phyloP scores from a whole-genome alignment of 2,329 filamentous ascomycete genomes.

The Helicocarpus griseus region DNA sequence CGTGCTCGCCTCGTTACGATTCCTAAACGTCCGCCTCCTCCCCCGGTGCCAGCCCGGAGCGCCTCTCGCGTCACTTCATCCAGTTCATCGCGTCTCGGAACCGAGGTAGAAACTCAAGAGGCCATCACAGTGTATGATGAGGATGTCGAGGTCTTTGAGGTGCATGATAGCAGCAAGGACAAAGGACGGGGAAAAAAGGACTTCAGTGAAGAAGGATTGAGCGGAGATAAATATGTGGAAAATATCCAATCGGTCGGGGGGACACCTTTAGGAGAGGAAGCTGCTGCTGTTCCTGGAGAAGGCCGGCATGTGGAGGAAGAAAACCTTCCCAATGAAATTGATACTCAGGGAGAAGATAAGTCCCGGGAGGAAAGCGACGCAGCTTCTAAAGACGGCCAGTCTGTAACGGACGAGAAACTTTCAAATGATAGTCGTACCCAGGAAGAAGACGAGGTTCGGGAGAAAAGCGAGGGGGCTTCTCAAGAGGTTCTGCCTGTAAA shows the following conservation, averaged over 20 bases:
- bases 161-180: conserved; percentile 44
- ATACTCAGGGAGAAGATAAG: too few species aligned
- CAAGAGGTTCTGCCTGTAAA: too few species aligned
- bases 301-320: too few species aligned
- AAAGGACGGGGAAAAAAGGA: conserved; percentile 18
- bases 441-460: too few species aligned
- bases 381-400: too few species aligned
- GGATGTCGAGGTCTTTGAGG: conserved; percentile 20
- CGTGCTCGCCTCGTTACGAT: conserved; percentile 78
- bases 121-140: conserved; percentile 16
- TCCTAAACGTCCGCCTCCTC: conserved; percentile 54
- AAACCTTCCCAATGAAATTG: too few species aligned
- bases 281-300: too few species aligned
- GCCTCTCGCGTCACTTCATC: background rate
- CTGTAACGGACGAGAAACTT: too few species aligned
- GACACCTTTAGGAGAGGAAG: background rate
- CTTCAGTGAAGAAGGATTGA: background rate
- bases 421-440: too few species aligned
- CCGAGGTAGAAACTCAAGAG: background rate
- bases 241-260: background rate
- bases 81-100: background rate
- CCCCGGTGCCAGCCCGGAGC: conserved; percentile 62
- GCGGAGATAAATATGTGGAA: background rate
- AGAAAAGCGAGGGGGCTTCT: too few species aligned
- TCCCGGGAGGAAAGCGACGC: too few species aligned